Evolutionary conservation across 1,284 basidiomycete genomes (phyloP).

Genomic region (Microbotryum intermedium): DNA sequence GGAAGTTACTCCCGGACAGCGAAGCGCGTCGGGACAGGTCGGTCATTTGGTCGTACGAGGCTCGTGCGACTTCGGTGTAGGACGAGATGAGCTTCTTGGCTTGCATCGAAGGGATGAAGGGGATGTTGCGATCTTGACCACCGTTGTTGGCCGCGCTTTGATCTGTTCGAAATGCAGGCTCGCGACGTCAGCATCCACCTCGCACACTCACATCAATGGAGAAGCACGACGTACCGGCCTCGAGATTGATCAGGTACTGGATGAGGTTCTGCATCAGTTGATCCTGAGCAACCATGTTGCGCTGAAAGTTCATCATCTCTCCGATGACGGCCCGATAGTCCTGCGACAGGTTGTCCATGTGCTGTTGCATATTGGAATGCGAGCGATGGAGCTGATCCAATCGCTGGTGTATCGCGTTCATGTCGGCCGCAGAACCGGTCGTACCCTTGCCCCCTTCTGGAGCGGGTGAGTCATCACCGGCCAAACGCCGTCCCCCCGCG

Average conservation of each 20-base stretch:
- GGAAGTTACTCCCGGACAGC: conserved; percentile 18
- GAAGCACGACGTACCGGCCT: conserved; percentile 49
- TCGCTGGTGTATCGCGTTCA: conserved; percentile 48
- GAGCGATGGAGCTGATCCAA: conserved; percentile 48
- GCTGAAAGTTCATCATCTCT: conserved; percentile 74
- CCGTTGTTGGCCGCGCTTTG: conserved; percentile 12
- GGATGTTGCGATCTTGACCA: conserved; percentile 30
- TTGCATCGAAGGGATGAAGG: conserved; percentile 54
- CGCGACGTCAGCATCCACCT: neutral
- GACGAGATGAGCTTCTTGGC: conserved; percentile 52
- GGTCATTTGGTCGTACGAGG: conserved; percentile 61
- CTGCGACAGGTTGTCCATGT: conserved; percentile 57
- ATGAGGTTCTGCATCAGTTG: conserved; percentile 72
- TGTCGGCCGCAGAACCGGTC: conserved; percentile 13
- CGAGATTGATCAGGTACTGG: conserved; percentile 66
- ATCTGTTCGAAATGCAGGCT: conserved; percentile 5
- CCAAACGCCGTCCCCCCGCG: too few species aligned
- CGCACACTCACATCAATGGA: neutral
- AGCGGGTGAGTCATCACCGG: neutral
- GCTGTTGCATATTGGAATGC: conserved; percentile 54
- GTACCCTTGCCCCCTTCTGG: conserved; percentile 3
- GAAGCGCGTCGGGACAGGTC: conserved; percentile 56
- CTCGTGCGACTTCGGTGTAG: conserved; percentile 54
- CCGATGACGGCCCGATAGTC: conserved; percentile 68
- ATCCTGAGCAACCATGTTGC: conserved; percentile 77